phyloP scores from a whole-genome alignment of 495 filamentous ascomycete genomes.

The Hyaloscypha finlandica region DNA sequence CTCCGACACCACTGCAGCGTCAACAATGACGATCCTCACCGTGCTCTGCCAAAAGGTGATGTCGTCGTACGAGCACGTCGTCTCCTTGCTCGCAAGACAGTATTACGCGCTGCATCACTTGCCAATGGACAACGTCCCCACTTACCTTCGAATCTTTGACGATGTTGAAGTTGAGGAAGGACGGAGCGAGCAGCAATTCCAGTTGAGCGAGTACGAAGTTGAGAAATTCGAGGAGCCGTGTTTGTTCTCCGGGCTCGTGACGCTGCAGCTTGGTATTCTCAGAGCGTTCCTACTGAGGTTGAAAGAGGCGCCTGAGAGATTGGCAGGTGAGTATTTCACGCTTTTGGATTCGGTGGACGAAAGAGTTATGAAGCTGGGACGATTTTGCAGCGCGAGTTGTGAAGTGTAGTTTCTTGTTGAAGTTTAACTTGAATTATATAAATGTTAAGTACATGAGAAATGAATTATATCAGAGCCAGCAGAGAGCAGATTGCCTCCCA shows the following conservation, averaged over 20 bases:
- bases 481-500: too few relatives aligned
- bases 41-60: not conserved
- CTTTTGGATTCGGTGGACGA: constrained; percentile 5
- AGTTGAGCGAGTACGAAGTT: not conserved
- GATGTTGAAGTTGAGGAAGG: not conserved
- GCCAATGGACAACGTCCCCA: not conserved
- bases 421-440: not conserved
- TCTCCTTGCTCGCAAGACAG: not conserved
- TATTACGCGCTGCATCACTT: not conserved
- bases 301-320: not conserved
- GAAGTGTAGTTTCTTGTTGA: not conserved
- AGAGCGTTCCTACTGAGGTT: not conserved
- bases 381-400: not conserved
- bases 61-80: not conserved
- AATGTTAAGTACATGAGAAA: not conserved
- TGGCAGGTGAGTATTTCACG: not conserved
- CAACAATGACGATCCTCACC: not conserved
- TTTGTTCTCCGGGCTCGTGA: not conserved
- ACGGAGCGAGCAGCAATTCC: not conserved
- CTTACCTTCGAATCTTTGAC: not conserved
- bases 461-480: not conserved
- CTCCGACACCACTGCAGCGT: not conserved
- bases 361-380: not conserved
- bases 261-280: not conserved
- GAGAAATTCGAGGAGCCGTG: not conserved